Conservation (phyloP, 2,329 filamentous ascomycete species). For the Elsinoe necatrix region DNA sequence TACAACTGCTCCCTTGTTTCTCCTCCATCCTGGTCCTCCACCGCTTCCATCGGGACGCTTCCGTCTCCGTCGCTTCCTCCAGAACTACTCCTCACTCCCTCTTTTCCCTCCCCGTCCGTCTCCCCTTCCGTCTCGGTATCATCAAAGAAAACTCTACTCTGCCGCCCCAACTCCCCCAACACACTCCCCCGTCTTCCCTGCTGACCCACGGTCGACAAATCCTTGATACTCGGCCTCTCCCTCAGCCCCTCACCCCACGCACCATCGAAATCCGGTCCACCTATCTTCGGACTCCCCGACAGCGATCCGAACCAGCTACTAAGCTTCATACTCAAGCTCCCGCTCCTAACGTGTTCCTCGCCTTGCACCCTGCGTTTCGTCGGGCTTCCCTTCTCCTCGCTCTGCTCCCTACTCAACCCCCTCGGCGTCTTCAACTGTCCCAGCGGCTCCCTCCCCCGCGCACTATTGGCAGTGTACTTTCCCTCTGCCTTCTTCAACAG, state of each 20-base stretch:
- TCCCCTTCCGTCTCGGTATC: conserved; percentile 29
- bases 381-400: conserved; percentile 1
- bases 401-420: background rate
- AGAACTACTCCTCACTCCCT: conserved; percentile 2
- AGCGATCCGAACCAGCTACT: conserved; percentile 13
- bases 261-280: background rate
- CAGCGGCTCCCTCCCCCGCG: conserved; percentile 15
- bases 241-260: background rate
- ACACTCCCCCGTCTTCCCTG: conserved; percentile 27
- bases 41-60: background rate
- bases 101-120: conserved; percentile 19
- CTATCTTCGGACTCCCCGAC: conserved; percentile 3
- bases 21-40: background rate
- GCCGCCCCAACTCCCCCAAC: conserved; percentile 24
- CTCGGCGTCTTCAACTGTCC: conserved; percentile 17
- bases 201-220: conserved; percentile 13
- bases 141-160: conserved; percentile 41
- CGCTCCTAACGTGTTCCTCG: conserved; percentile 16
- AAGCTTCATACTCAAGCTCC: conserved; percentile 13
- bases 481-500: conserved; percentile 31
- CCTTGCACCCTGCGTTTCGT: background rate
- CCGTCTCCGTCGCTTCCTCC: background rate
- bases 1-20: background rate
- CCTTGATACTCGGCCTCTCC: conserved; percentile 1
- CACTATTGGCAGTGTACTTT: conserved; percentile 22